Evolutionary conservation across 495 filamentous ascomycete genomes (phyloP).

Genomic region (Trichoderma reesei): DNA sequence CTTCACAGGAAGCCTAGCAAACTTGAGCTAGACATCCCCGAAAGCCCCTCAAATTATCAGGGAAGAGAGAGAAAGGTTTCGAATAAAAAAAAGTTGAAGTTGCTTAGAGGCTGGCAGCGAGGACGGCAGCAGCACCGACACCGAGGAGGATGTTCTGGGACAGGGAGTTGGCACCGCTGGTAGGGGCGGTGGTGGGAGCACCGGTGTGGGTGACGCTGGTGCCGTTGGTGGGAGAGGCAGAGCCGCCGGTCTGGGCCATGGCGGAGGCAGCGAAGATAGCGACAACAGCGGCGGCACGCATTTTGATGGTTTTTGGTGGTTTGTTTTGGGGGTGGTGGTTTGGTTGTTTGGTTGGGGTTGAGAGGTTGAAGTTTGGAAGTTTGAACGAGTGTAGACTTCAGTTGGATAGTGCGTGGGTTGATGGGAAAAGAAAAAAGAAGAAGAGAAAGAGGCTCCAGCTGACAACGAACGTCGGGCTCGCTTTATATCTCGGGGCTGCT

Average conservation of each 20-base stretch:
- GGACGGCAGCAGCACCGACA: conserved; percentile 3
- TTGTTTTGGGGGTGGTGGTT: background rate
- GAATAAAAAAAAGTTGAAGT: background rate
- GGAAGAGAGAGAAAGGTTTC: no score
- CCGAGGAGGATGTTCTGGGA: conserved; percentile 5
- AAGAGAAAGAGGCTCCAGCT: background rate
- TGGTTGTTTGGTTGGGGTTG: background rate
- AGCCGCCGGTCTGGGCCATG: background rate
- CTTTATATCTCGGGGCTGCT: conserved; percentile 1
- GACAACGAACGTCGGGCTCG: background rate
- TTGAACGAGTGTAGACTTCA: conserved; percentile 4
- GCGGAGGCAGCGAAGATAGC: conserved; percentile 5
- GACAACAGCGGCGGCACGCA: background rate
- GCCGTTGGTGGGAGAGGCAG: conserved; percentile 7
- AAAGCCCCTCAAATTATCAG: no score
- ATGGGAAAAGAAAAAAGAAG: background rate
- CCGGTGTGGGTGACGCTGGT: conserved; percentile 2
- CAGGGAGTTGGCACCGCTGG: conserved; percentile 1
- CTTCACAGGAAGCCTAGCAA: no score
- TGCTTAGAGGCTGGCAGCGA: conserved; percentile 6
- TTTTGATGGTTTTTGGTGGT: background rate
- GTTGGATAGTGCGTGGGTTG: background rate
- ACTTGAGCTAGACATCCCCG: no score
- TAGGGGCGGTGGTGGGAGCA: background rate
- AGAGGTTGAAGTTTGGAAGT: background rate